Evolutionary conservation across 805 yeast genomes (phyloP).

Genomic region (Komagataella pseudopastoris): DNA sequence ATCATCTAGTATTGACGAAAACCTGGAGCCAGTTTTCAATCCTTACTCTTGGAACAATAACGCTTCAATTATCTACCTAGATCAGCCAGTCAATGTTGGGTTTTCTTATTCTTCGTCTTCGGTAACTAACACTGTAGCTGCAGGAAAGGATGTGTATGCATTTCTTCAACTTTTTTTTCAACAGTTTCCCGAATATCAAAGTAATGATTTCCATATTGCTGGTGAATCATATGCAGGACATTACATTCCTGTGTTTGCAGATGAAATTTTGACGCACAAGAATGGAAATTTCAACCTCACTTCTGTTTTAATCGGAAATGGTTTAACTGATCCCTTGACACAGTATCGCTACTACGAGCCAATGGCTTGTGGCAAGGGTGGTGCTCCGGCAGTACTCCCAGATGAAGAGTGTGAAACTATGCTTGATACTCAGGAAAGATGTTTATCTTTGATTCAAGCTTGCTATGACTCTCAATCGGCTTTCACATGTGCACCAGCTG

Average conservation of each 20-base stretch:
- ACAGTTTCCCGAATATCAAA: conserved; percentile 48
- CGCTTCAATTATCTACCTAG: conserved; percentile 77
- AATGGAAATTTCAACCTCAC: conserved; percentile 45
- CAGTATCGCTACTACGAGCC: conserved; percentile 75
- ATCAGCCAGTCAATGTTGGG: conserved; percentile 84
- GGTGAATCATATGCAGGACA: conserved; percentile 95
- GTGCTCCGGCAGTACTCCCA: conserved; percentile 56
- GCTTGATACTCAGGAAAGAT: conserved; percentile 59
- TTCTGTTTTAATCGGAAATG: conserved; percentile 82
- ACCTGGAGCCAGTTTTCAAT: conserved; percentile 52
- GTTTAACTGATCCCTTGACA: conserved; percentile 73
- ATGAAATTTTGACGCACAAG: conserved; percentile 59
- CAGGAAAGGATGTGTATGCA: conserved; percentile 73
- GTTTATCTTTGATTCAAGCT: conserved; percentile 58
- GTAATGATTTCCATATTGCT: conserved; percentile 63
- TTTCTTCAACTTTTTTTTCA: conserved; percentile 69
- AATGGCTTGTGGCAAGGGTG: conserved; percentile 94
- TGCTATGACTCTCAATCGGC: conserved; percentile 69
- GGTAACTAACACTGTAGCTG: conserved; percentile 64
- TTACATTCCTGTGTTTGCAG: conserved; percentile 82
- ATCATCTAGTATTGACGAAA: conserved; percentile 53
- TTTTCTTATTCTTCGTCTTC: conserved; percentile 52
- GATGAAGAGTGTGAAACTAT: conserved; percentile 72
- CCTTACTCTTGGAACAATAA: conserved; percentile 77
- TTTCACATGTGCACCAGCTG: conserved; percentile 85